A percentile compares a stretch with the other conserved stretches of the same genome.
Evolutionary conservation across 495 filamentous ascomycete species (phyloP).

Genomic region (Chaetomium fimeti): DNA sequence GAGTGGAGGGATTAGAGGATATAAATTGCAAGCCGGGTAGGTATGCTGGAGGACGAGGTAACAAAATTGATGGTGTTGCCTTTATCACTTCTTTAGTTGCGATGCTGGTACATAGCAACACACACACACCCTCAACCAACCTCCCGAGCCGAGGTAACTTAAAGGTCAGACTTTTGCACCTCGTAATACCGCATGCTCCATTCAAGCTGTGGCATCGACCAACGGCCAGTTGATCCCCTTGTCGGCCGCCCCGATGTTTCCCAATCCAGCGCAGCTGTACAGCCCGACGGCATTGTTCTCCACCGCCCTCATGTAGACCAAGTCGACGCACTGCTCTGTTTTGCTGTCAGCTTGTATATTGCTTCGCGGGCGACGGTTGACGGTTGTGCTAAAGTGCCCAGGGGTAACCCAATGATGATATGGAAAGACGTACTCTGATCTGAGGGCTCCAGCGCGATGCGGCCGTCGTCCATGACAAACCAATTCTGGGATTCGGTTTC

Average conservation of each 20-base stretch:
- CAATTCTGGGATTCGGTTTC: conserved; percentile 47
- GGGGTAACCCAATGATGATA: not conserved
- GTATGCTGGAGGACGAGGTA: too few relatives aligned
- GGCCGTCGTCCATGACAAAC: conserved; percentile 48
- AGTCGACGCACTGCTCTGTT: conserved; percentile 52
- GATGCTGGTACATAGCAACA: too few relatives aligned
- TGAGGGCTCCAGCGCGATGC: conserved; percentile 47
- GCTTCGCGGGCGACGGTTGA: not conserved
- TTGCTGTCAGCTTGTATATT: not conserved
- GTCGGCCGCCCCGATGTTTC: conserved; percentile 50
- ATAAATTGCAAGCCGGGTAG: too few relatives aligned
- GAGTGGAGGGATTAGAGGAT: conserved; percentile 28
- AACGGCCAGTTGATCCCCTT: conserved; percentile 57
- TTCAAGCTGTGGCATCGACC: conserved; percentile 34
- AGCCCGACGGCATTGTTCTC: conserved; percentile 54
- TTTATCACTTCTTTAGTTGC: too few relatives aligned
- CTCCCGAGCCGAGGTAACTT: too few relatives aligned
- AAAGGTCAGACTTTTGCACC: too few relatives aligned
- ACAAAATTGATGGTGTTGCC: too few relatives aligned
- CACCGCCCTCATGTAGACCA: conserved; percentile 52
- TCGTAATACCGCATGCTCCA: not conserved
- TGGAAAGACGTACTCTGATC: conserved; percentile 40
- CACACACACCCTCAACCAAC: too few relatives aligned
- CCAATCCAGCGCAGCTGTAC: conserved; percentile 51
- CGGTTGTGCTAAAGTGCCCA: not conserved